These are phyloP conservation scores for Wilcoxina mikolae DNA, from an alignment of 495 filamentous ascomycete species.

Conservation along the genomic window DNA sequence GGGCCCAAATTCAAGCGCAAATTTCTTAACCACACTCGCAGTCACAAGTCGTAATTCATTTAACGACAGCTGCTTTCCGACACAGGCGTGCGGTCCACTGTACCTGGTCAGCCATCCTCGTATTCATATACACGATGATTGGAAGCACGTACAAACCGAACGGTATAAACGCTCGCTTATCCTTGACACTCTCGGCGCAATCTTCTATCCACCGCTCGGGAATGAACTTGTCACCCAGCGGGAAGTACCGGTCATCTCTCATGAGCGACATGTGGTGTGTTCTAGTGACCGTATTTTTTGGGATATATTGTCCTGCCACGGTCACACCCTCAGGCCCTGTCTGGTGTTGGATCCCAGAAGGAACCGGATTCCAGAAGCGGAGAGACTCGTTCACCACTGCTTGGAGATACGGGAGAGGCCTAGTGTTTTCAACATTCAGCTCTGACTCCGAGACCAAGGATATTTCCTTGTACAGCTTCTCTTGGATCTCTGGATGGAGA, in stretches of 20 bases:
- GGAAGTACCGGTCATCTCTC: slow-evolving; percentile 4
- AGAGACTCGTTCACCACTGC: slow-evolving; percentile 19
- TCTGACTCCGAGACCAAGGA: neutral
- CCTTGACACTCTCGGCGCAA: neutral
- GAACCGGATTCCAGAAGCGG: slow-evolving; percentile 30
- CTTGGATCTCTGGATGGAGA: neutral
- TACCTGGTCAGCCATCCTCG: neutral
- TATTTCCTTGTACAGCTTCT: neutral
- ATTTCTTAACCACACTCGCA: slow-evolving; percentile 3
- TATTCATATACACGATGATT: neutral
- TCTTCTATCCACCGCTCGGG: neutral
- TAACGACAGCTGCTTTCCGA: slow-evolving; percentile 7
- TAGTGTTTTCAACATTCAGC: neutral
- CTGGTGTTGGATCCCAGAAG: slow-evolving; percentile 22
- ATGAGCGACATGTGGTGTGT: neutral
- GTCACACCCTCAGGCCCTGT: neutral
- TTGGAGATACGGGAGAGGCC: slow-evolving; percentile 9
- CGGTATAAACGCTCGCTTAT: slow-evolving; percentile 6
- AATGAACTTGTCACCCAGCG: neutral
- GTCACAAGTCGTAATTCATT: slow-evolving; percentile 3
- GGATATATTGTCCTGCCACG: neutral
- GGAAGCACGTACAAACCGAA: slow-evolving; percentile 6
- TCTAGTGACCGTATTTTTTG: neutral
- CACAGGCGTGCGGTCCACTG: slow-evolving; percentile 7
- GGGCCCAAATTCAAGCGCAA: neutral